Evolutionary conservation across 2,329 filamentous ascomycete species (phyloP), one percentile per base, ranked within the genome.

Genomic region (Epichloe coenophiala): DNA sequence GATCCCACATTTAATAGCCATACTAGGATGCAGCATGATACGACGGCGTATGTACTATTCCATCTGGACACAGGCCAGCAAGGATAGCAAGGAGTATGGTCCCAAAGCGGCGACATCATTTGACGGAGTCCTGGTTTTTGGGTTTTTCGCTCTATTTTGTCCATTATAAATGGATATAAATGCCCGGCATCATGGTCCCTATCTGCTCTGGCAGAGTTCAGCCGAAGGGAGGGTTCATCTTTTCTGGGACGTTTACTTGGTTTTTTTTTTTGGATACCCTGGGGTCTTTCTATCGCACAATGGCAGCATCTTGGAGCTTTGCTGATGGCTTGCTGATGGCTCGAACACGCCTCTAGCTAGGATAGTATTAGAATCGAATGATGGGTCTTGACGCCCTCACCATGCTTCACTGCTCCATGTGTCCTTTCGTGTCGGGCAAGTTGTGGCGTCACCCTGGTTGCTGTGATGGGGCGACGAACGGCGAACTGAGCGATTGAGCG

Each of bases 241-340:
- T 42, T 19, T 6, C 17, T 42, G 27, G 19, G 19, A 27, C 40
- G 17, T n/a, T 9, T 39, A 11, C 7, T 13, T 15, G 19, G 2
- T 7, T 27, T 23, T 1, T 51, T 46, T 49, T 51, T 51, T 53
- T 51, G 54, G 57, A 59, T 59, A 59, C 57, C 57, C 57, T 55
- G 51, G 50, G 45, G 54, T 57, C 53, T 51, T 4, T 53, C 37
- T 47, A n/a, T 37, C 35, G 33, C 47, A 36, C 15, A 23, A 27
- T 44, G 21, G 33, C 36, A 41, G 45, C 23, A 15, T 31, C 9
- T 33, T 21, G 39, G 15, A 40, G n/a, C 21, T 31, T 5, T 8
- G 17, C 17, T 17, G 17, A 17, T 17, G 17, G 17, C 17, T 17
- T 2, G 17, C 17, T 17, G 17, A 17, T 17, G 17, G 17, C 17